Percentiles rank a stretch among this genome's conserved stretches.
phyloP scores from a whole-genome alignment of 225 moss, liverwort and hornwort genomes.

The Thuidium tamariscinum region DNA sequence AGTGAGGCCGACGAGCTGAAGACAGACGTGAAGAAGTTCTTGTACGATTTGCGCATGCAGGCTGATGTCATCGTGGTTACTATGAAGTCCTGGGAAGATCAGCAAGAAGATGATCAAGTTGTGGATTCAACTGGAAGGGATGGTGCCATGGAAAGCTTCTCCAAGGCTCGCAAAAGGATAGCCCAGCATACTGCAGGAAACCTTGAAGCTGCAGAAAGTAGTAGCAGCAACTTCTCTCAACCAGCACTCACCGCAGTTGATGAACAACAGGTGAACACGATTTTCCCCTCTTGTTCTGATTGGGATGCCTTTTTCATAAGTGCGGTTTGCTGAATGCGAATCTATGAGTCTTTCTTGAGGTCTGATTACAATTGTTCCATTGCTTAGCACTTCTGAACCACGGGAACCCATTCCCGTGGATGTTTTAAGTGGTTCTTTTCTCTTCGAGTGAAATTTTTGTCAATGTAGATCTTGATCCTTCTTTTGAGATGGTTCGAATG shows the following conservation, averaged over 20 bases:
- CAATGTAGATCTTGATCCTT: background rate
- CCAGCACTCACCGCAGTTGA: conserved; percentile 27
- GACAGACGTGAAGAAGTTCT: conserved; percentile 90
- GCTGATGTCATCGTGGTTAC: conserved; percentile 97
- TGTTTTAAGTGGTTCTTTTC: background rate
- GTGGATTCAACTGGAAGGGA: conserved; percentile 48
- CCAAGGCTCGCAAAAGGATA: conserved; percentile 82
- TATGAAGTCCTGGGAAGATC: conserved; percentile 96
- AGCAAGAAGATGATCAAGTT: conserved; percentile 65
- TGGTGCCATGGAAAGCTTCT: conserved; percentile 83
- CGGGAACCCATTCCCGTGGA: background rate
- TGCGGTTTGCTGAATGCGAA: background rate
- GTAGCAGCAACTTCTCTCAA: conserved; percentile 12
- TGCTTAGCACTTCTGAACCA: background rate
- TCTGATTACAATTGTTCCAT: background rate
- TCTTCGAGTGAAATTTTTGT: background rate
- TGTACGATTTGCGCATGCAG: conserved; percentile 93
- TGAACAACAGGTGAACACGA: conserved; percentile 46
- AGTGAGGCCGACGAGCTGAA: conserved; percentile 95
- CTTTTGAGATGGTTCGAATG: background rate
- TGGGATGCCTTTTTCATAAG: background rate
- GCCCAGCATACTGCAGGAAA: conserved; percentile 21
- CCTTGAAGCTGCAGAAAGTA: conserved; percentile 6
- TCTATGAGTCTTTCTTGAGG: background rate
- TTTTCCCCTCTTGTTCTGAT: background rate